These are phyloP conservation scores for Mortierella hygrophila DNA, from an alignment of 192 early-diverging fungal species.

Conservation along the genomic window DNA sequence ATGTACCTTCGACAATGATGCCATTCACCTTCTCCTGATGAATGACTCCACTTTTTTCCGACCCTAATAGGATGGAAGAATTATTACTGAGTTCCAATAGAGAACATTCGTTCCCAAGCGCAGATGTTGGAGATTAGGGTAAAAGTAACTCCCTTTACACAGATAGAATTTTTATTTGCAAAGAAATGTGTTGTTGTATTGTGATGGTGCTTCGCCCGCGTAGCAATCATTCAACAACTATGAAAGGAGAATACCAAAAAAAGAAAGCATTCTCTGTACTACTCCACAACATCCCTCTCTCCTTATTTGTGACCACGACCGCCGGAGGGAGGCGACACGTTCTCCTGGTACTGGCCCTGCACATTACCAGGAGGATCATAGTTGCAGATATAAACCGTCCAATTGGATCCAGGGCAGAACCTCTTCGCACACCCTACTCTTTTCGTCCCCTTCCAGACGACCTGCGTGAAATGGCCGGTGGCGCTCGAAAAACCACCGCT, in stretches of 20 bases:
- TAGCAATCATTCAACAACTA: background rate
- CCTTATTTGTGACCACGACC: background rate
- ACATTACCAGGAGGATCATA: slow-evolving; percentile 57
- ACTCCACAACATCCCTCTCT: too few species aligned
- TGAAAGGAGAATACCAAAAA: background rate
- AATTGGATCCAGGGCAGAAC: slow-evolving; percentile 30
- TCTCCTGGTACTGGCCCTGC: slow-evolving; percentile 19
- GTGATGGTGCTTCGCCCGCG: too few species aligned
- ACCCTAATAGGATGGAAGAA: too few species aligned
- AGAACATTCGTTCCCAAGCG: too few species aligned
- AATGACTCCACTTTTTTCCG: too few species aligned
- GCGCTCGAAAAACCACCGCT: slow-evolving; percentile 37
- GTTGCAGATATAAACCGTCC: slow-evolving; percentile 51
- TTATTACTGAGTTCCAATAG: too few species aligned
- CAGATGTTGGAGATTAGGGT: too few species aligned
- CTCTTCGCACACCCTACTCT: slow-evolving; percentile 27
- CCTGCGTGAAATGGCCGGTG: slow-evolving; percentile 61
- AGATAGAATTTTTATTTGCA: too few species aligned
- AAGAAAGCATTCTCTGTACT: background rate
- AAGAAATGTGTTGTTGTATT: too few species aligned
- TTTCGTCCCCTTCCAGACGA: slow-evolving; percentile 39
- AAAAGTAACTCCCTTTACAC: too few species aligned
- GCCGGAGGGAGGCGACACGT: slow-evolving; percentile 31
- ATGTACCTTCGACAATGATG: too few species aligned
- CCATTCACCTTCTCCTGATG: too few species aligned